Conservation (phyloP, 225 moss, liverwort and hornwort genomes). For the Pseudoscleropodium purum region DNA sequence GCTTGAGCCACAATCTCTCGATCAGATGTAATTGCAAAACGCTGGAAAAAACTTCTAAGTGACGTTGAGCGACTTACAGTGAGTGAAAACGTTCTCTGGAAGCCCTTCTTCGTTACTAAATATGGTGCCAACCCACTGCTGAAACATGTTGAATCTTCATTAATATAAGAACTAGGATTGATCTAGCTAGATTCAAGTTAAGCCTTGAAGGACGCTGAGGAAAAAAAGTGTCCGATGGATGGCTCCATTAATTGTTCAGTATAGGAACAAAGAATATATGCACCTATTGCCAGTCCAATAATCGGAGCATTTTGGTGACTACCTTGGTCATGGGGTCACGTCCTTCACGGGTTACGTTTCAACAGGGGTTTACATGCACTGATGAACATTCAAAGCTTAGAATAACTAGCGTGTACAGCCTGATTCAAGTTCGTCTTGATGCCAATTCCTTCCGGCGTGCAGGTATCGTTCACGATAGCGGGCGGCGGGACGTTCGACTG, state of each 20-base stretch:
- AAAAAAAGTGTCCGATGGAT: too few relatives aligned
- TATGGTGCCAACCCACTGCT: background rate
- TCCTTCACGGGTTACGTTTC: too few relatives aligned
- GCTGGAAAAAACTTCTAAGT: background rate
- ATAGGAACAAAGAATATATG: too few relatives aligned
- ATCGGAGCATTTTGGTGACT: too few relatives aligned
- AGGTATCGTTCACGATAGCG: conserved; percentile 1
- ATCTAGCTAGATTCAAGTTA: background rate
- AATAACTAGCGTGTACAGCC: background rate
- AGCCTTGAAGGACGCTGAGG: too few relatives aligned
- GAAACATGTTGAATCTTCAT: background rate
- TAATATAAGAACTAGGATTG: background rate
- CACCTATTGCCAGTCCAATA: too few relatives aligned
- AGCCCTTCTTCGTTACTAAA: background rate
- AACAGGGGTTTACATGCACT: background rate
- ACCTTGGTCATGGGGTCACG: too few relatives aligned
- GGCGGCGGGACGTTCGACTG: conserved; percentile 4
- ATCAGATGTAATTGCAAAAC: background rate
- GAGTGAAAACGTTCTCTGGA: background rate
- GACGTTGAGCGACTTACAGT: background rate
- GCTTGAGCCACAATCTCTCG: background rate
- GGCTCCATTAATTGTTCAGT: too few relatives aligned
- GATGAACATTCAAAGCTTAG: background rate
- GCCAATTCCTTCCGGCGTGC: background rate
- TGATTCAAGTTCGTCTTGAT: background rate